Conservation (phyloP, 352 stramenopile genomes). For the Pilasporangium apinafurcum region DNA sequence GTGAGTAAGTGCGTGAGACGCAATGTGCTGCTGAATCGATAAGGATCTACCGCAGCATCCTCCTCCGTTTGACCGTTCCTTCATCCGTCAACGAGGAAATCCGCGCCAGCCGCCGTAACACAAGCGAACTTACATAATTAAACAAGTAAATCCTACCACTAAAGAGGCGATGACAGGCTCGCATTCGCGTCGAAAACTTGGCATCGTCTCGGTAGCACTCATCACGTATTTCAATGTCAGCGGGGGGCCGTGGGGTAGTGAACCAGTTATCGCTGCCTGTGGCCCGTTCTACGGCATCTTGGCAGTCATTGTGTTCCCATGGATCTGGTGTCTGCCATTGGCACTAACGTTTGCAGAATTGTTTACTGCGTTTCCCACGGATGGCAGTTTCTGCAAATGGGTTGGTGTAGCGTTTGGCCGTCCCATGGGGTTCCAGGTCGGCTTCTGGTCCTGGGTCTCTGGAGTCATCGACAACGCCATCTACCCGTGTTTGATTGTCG, state of each 20-base stretch:
- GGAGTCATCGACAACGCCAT: slow-evolving; percentile 83
- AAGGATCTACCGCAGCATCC: too few species aligned
- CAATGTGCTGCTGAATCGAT: too few species aligned
- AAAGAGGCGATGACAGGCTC: slow-evolving; percentile 52
- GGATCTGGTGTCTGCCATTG: slow-evolving; percentile 67
- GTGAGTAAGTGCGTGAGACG: too few species aligned
- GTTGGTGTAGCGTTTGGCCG: slow-evolving; percentile 71
- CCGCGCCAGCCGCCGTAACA: too few species aligned
- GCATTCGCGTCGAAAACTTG: slow-evolving; percentile 56
- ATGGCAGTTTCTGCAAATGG: slow-evolving; percentile 79
- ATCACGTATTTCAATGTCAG: slow-evolving; percentile 82
- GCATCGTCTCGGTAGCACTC: slow-evolving; percentile 60
- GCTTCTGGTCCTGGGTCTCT: slow-evolving; percentile 78
- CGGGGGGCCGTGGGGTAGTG: slow-evolving; percentile 59
- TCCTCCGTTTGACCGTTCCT: too few species aligned
- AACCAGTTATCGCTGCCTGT: slow-evolving; percentile 54
- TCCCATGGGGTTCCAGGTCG: slow-evolving; percentile 83
- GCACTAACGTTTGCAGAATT: slow-evolving; percentile 70
- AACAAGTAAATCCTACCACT: too few species aligned
- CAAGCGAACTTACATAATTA: too few species aligned
- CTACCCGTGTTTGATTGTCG: slow-evolving; percentile 79
- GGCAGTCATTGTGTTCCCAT: slow-evolving; percentile 57
- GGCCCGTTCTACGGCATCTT: slow-evolving; percentile 62
- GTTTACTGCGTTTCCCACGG: slow-evolving; percentile 74
- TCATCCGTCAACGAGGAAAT: too few species aligned